Conservation (phyloP, 108 stramenopile species). For the Nitzschia inconspicua region DNA sequence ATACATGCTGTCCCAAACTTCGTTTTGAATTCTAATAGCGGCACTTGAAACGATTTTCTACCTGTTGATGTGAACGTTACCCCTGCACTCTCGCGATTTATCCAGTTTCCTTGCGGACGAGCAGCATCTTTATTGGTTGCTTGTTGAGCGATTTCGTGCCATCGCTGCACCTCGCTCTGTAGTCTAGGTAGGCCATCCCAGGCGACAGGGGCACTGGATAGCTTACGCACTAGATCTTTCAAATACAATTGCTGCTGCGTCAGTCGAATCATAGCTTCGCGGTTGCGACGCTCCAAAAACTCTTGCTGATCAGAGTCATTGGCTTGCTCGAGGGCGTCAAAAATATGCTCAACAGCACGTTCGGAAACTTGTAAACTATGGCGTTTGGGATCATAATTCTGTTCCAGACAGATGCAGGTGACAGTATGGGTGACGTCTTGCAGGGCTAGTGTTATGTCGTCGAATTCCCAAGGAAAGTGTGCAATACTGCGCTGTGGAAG, state of each 20-base stretch:
- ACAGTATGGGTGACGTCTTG: slow-evolving; percentile 15
- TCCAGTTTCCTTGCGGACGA: slow-evolving; percentile 4
- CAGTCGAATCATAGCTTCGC: slow-evolving; percentile 16
- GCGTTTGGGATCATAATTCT: slow-evolving; percentile 10
- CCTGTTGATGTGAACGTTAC: neutral
- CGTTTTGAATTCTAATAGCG: slow-evolving; percentile 19
- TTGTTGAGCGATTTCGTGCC: slow-evolving; percentile 23
- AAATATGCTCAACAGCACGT: slow-evolving; percentile 22
- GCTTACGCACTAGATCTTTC: slow-evolving; percentile 10
- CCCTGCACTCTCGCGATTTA: neutral
- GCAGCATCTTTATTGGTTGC: slow-evolving; percentile 12
- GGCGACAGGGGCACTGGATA: slow-evolving; percentile 5
- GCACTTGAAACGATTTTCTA: slow-evolving; percentile 12
- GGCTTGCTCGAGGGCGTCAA: slow-evolving; percentile 2
- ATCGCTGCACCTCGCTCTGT: neutral
- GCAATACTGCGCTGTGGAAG: slow-evolving; percentile 6
- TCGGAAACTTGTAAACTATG: slow-evolving; percentile 16
- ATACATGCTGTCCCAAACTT: slow-evolving; percentile 24
- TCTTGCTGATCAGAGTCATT: slow-evolving; percentile 17
- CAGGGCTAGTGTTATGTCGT: slow-evolving; percentile 12
- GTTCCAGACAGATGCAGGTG: slow-evolving; percentile 8
- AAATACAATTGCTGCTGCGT: slow-evolving; percentile 20
- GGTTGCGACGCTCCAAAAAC: slow-evolving; percentile 16
- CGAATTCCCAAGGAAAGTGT: slow-evolving; percentile 28
- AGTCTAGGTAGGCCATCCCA: slow-evolving; percentile 13